Percentiles rank a stretch among this genome's conserved stretches.
phyloP scores from a whole-genome alignment of 345 rosid species.

The Gynandropsis gynandra region DNA sequence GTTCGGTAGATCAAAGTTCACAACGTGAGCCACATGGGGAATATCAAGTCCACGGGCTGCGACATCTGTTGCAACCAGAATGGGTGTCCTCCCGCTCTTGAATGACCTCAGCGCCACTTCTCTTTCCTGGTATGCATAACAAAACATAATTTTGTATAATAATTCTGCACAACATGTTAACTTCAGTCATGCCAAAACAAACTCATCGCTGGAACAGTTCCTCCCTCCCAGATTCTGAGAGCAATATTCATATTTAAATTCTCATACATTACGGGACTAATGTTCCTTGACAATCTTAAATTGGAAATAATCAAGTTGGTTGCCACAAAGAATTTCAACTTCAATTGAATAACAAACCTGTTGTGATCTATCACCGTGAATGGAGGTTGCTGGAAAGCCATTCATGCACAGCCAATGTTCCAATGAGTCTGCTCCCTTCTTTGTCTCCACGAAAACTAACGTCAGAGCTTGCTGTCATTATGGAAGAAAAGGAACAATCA shows the following conservation, averaged over 20 bases:
- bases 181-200: not conserved
- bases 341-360: conserved; percentile 38
- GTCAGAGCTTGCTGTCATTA: conserved; percentile 81
- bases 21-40: conserved; percentile 91
- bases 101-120: conserved; percentile 83
- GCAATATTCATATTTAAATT: too few species aligned
- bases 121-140: conserved; percentile 66
- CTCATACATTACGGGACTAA: too few species aligned
- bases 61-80: conserved; percentile 94
- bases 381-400: conserved; percentile 90
- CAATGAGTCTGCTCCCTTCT: conserved; percentile 88
- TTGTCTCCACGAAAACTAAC: conserved; percentile 96
- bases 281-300: too few species aligned
- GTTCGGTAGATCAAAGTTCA: conserved; percentile 94
- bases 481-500: conserved; percentile 8
- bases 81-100: conserved; percentile 88
- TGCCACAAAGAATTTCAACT: conserved; percentile 6
- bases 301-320: not conserved
- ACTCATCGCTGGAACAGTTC: not conserved
- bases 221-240: too few species aligned
- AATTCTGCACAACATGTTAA: conserved; percentile 1
- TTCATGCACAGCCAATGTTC: conserved; percentile 84
- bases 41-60: conserved; percentile 85
- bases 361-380: conserved; percentile 96
- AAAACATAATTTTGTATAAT: conserved; percentile 11